Conservation (phyloP, 345 rosid genomes). For the Citrus medica region DNA sequence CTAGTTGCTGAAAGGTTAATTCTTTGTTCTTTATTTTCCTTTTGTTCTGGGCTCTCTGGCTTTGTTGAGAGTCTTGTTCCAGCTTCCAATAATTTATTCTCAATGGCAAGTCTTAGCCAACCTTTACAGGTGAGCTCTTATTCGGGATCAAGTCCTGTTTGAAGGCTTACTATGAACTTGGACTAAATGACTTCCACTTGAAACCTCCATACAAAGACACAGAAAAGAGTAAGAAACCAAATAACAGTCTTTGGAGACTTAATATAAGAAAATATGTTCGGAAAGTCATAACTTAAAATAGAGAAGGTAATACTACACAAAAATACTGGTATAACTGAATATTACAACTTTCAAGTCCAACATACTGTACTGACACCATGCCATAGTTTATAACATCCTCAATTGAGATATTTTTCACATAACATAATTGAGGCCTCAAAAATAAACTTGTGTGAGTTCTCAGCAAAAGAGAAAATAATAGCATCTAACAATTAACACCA, state of each 20-base stretch:
- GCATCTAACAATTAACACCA: conserved; percentile 1
- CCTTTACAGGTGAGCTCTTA: conserved; percentile 40
- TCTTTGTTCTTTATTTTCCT: not conserved
- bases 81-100: not conserved
- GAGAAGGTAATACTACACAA: not conserved
- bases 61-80: too few species aligned
- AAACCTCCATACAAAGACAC: not conserved
- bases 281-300: not conserved
- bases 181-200: not conserved
- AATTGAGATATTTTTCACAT: conserved; percentile 3
- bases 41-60: too few species aligned
- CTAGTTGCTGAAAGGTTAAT: conserved; percentile 24
- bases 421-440: not conserved
- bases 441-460: not conserved
- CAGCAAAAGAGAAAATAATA: not conserved
- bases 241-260: not conserved
- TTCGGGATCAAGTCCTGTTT: not conserved
- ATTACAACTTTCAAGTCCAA: not conserved
- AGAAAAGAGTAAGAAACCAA: not conserved
- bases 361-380: not conserved
- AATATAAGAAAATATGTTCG: not conserved
- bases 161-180: not conserved
- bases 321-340: not conserved
- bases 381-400: not conserved
- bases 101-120: not conserved